Conservation (phyloP, 2,329 filamentous ascomycete species). For the Knufia fluminis region DNA sequence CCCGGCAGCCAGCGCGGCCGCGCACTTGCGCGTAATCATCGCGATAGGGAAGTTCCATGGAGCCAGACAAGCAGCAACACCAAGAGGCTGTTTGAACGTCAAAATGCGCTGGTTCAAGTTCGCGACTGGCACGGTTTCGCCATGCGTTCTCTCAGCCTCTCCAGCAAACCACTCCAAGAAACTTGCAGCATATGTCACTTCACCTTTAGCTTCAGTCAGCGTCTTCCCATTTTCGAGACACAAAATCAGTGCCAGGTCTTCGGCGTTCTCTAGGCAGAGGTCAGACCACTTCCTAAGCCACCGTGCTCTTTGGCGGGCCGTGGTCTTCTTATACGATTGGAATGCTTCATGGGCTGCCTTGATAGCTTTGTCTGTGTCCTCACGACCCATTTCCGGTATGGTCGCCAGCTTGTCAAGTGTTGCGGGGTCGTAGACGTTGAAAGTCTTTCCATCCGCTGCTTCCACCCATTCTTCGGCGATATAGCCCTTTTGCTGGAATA, state of each 20-base stretch:
- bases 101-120: conserved; percentile 64
- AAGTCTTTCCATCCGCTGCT: conserved; percentile 80
- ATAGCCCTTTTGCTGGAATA: conserved; percentile 23
- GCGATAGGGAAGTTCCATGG: conserved; percentile 84
- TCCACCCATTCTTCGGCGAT: conserved; percentile 54
- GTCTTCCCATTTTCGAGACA: conserved; percentile 56
- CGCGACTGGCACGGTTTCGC: conserved; percentile 50
- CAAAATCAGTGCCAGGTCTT: conserved; percentile 47
- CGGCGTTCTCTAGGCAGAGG: conserved; percentile 54
- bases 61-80: conserved; percentile 73
- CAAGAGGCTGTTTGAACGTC: conserved; percentile 74
- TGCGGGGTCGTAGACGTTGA: conserved; percentile 75
- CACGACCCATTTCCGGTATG: conserved; percentile 67
- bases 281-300: conserved; percentile 60
- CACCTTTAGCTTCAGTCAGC: conserved; percentile 40
- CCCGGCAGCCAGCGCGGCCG: conserved; percentile 31
- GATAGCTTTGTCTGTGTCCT: conserved; percentile 74
- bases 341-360: conserved; percentile 65
- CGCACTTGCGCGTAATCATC: conserved; percentile 48
- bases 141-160: conserved; percentile 41
- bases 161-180: conserved; percentile 47
- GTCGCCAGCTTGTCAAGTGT: conserved; percentile 72
- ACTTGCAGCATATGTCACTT: conserved; percentile 39
- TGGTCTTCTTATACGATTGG: conserved; percentile 50
- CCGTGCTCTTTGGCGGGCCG: conserved; percentile 51